A percentile compares a stretch with the other conserved stretches of the same genome.
Conservation (phyloP, 345 rosid species). For the Camelina laxa region DNA sequence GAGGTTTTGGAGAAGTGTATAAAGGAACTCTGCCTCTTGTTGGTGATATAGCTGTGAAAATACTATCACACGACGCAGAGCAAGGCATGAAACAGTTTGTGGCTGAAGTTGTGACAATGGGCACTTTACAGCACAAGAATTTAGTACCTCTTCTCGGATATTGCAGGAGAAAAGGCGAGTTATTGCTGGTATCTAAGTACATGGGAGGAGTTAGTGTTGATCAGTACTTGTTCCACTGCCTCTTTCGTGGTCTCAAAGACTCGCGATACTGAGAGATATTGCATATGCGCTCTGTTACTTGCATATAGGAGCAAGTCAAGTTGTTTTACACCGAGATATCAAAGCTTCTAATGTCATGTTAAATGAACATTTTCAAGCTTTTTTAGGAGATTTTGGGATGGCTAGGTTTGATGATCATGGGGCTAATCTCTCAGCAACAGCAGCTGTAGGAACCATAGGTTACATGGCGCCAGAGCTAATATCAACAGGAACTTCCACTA, state of each 20-base stretch:
- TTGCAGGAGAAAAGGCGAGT: slow-evolving; percentile 54
- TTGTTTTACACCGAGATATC: slow-evolving; percentile 56
- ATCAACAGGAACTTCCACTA: slow-evolving; percentile 46
- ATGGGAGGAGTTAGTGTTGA: slow-evolving; percentile 62
- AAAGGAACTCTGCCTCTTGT: slow-evolving; percentile 50
- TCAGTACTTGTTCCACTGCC: slow-evolving; percentile 39
- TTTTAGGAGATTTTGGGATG: slow-evolving; percentile 60
- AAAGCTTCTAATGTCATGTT: slow-evolving; percentile 56
- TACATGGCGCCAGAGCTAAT: slow-evolving; percentile 56
- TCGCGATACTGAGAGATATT: slow-evolving; percentile 48
- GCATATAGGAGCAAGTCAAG: slow-evolving; percentile 54
- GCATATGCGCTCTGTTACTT: slow-evolving; percentile 55
- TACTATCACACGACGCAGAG: slow-evolving; percentile 50
- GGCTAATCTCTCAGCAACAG: slow-evolving; percentile 47
- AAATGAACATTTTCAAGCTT: slow-evolving; percentile 42
- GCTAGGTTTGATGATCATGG: slow-evolving; percentile 52
- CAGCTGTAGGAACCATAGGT: slow-evolving; percentile 57
- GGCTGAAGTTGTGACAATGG: slow-evolving; percentile 49
- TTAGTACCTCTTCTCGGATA: slow-evolving; percentile 56
- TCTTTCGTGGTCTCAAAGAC: slow-evolving; percentile 53
- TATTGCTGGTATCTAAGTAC: slow-evolving; percentile 54
- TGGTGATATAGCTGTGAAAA: slow-evolving; percentile 59
- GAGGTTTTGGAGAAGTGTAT: slow-evolving; percentile 66
- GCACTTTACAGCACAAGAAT: slow-evolving; percentile 51
- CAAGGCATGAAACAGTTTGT: slow-evolving; percentile 60